A percentile compares a stretch with the other conserved stretches of the same genome.
These are phyloP conservation scores for Rhizopus stolonifer DNA, from an alignment of 371 early-diverging fungal species.

Conservation along the genomic window DNA sequence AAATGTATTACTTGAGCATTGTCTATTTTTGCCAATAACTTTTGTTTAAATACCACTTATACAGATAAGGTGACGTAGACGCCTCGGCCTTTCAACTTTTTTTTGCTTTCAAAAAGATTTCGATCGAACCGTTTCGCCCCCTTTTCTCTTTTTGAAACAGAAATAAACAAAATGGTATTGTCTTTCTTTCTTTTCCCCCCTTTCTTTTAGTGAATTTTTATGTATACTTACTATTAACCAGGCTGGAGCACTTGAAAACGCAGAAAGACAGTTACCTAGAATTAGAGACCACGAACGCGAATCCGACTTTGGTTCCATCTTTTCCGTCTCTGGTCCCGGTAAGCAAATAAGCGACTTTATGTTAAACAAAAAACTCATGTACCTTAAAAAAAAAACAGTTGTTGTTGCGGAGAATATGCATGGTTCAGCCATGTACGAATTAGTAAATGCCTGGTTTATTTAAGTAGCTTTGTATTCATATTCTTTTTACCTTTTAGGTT, in stretches of 20 bases:
- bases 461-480: not conserved
- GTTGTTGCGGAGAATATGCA: conserved; percentile 99
- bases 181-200: not conserved
- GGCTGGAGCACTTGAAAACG: conserved; percentile 87
- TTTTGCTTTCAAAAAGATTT: too few relatives aligned
- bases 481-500: conserved; percentile 54
- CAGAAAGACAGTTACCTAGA: conserved; percentile 71
- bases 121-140: too few relatives aligned
- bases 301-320: conserved; percentile 89
- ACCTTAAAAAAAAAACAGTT: conserved; percentile 51
- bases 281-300: conserved; percentile 91
- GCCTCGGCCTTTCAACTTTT: too few relatives aligned
- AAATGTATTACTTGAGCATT: too few relatives aligned
- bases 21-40: too few relatives aligned
- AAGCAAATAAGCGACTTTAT: conserved; percentile 13
- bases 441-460: conserved; percentile 61
- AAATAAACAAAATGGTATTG: not conserved
- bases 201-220: too few relatives aligned
- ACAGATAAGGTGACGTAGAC: too few relatives aligned
- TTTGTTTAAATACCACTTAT: too few relatives aligned
- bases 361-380: not conserved
- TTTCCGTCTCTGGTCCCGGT: conserved; percentile 99
- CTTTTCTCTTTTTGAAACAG: too few relatives aligned
- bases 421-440: conserved; percentile 99
- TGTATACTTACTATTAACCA: conserved; percentile 12